Evolutionary conservation across 1,284 basidiomycete species (phyloP).

Genomic region (Retiboletus flavoniger): DNA sequence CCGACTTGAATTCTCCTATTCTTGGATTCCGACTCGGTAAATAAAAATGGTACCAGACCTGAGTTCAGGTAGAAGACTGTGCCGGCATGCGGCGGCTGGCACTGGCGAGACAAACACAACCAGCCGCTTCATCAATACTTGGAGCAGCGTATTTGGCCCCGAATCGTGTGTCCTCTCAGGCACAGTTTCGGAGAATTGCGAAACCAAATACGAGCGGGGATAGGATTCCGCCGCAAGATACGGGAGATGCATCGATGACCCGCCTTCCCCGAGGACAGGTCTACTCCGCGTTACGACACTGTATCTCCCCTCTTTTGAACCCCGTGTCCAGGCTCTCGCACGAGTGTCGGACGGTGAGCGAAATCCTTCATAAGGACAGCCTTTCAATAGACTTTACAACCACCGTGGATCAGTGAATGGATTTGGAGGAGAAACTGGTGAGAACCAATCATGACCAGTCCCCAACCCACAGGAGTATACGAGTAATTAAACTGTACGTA

Average conservation of each 20-base stretch:
- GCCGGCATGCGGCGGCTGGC: conserved; percentile 6
- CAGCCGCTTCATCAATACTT: neutral
- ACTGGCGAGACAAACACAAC: conserved; percentile 18
- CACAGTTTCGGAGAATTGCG: neutral
- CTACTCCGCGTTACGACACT: neutral
- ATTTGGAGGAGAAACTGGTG: neutral
- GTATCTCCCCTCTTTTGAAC: neutral
- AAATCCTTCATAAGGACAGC: neutral
- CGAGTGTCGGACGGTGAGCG: conserved; percentile 1
- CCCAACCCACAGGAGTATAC: neutral
- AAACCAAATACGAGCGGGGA: neutral
- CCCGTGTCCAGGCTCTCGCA: neutral
- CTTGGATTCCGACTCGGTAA: neutral
- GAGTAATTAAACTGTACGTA: neutral
- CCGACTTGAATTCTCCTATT: neutral
- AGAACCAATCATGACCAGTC: neutral
- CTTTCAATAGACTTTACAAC: neutral
- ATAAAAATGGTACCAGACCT: neutral
- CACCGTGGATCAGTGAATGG: neutral
- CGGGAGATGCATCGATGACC: neutral
- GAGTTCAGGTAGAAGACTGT: neutral
- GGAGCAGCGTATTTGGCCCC: neutral
- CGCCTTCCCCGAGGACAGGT: neutral
- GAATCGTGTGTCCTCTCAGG: neutral
- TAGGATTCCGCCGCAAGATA: neutral